Evolutionary conservation across 1,284 basidiomycete genomes (phyloP).

Genomic region (Marasmius fiardii): DNA sequence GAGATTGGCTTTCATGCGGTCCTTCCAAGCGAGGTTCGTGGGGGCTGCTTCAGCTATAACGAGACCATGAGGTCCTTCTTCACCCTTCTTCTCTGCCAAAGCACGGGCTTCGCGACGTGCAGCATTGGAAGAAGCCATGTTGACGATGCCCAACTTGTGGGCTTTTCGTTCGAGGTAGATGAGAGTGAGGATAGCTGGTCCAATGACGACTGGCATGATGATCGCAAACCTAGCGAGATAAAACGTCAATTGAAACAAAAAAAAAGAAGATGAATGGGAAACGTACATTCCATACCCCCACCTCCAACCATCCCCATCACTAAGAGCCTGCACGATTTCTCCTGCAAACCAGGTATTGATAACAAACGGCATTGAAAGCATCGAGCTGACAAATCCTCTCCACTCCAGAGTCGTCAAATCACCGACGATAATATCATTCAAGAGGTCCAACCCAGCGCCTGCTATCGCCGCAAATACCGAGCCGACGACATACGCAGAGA

Average conservation of each 20-base stretch:
- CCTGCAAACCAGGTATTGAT: conserved; percentile 18
- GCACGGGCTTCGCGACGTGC: conserved; percentile 12
- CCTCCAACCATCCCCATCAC: conserved; percentile 18
- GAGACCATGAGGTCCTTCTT: conserved; percentile 10
- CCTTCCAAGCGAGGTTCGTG: neutral
- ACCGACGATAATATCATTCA: conserved; percentile 23
- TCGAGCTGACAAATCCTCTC: conserved; percentile 20
- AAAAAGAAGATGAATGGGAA: neutral
- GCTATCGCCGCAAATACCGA: conserved; percentile 20
- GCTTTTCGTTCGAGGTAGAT: conserved; percentile 14
- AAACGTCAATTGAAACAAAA: neutral
- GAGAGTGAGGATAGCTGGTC: conserved; percentile 14
- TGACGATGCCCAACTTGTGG: conserved; percentile 13
- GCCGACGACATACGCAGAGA: conserved; percentile 20
- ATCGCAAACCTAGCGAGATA: conserved; percentile 17
- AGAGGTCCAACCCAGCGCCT: conserved; percentile 20
- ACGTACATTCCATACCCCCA: conserved; percentile 24
- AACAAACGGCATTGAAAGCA: conserved; percentile 17
- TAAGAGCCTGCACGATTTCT: conserved; percentile 13
- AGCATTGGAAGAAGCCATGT: conserved; percentile 15
- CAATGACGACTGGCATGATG: conserved; percentile 18
- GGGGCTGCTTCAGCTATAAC: conserved; percentile 4
- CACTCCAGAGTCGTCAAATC: conserved; percentile 24
- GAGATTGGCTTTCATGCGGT: conserved; percentile 2
- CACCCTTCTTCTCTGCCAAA: conserved; percentile 9